Evolutionary conservation across 2,329 filamentous ascomycete genomes (phyloP).

Genomic region (Lachnellula arida): DNA sequence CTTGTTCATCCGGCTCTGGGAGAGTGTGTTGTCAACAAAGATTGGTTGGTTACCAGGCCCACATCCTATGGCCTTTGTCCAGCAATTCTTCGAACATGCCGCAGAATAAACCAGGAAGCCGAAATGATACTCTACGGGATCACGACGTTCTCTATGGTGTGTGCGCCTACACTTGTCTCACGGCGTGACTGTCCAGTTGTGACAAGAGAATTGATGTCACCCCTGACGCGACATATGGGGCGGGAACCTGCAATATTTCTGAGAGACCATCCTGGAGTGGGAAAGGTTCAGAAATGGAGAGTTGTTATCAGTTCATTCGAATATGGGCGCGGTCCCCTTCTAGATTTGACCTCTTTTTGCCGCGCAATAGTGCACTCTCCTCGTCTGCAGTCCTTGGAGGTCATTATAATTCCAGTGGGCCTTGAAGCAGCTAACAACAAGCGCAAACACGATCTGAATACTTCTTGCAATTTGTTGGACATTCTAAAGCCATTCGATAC

Average conservation of each 20-base stretch:
- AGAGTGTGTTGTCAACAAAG: not conserved
- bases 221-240: not conserved
- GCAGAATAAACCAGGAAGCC: not conserved
- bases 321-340: not conserved
- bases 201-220: not conserved
- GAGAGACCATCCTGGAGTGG: not conserved
- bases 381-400: not conserved
- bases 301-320: not conserved
- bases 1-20: not conserved
- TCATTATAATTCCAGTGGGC: not conserved
- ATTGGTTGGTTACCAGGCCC: not conserved
- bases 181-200: too few relatives aligned
- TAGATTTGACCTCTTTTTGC: not conserved
- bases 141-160: conserved; percentile 36
- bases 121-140: conserved; percentile 39
- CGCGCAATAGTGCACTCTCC: not conserved
- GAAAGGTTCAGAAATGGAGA: not conserved
- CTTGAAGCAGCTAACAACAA: not conserved
- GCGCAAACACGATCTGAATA: not conserved
- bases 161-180: not conserved
- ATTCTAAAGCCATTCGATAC: not conserved
- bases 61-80: conserved; percentile 11
- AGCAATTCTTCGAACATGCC: conserved; percentile 6
- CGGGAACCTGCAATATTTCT: not conserved
- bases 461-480: not conserved